Evolutionary conservation across 768 basidiomycete genomes (phyloP), one percentile per base, ranked within the genome.

Genomic region (Mycena venus): DNA sequence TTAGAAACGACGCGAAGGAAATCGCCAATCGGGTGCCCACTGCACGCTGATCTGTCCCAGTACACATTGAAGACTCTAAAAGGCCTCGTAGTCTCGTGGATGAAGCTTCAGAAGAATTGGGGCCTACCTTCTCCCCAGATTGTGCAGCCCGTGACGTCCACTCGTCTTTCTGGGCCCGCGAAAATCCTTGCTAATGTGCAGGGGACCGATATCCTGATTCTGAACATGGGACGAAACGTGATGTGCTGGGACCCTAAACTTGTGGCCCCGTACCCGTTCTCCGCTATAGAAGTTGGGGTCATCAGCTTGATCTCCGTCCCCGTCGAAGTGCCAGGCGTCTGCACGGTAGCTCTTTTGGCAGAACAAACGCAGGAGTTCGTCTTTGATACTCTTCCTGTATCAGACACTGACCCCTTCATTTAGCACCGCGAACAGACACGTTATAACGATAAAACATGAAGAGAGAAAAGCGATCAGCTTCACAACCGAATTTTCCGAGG

Each of bases 21-120:
- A n/a, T 32, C 38, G n/a, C 51, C 75, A 8, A 69, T 76, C 15
- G 63, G 51, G 19, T 73, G 72, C 38, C 40, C 71, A 1, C 55
- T 8, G 17, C 27, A 70, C 31, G 38, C 63, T 15, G 72, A 70
- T 62, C 59, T 76, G 21, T 67, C 75, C 4, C 31, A 44, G 29
- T 70, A 59, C 63, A 27, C 34, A 10, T n/a, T 76, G 55, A 55
- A 66, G n/a, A 31, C 31, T 19, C 75, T 76, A 17, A 69, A 58
- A 40, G 68, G 21, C 9, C 58, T 76, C 0, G 72, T 27, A 11
- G 29, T 49, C 19, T 60, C 75, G 15, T 68, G 51, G 62, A 40
- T 67, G 10, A 68, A 59, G 42, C 68, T 76, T 3, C 71, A 68
- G 23, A 15, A n/a, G 2, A 73, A 70, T 51, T 76, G 72, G 72